These are phyloP conservation scores for Coccomyxa subellipsoidea DNA, from an alignment of 163 green algal genomes.

Conservation along the genomic window DNA sequence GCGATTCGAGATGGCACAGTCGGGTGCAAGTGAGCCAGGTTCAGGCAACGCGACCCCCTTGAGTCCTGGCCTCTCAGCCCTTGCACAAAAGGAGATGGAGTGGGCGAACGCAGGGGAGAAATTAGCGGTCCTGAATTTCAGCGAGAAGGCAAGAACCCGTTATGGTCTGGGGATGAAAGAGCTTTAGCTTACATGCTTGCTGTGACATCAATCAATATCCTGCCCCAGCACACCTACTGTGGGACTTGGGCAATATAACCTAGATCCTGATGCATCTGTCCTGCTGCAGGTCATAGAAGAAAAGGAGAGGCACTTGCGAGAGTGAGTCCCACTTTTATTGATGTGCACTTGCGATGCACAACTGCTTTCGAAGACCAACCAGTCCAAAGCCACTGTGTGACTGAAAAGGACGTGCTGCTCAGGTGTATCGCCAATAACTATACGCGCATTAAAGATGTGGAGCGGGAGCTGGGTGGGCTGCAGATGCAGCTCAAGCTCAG, in stretches of 20 bases:
- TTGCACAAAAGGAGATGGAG: not conserved
- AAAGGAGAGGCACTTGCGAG: slow-evolving; percentile 2
- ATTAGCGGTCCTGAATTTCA: slow-evolving; percentile 1
- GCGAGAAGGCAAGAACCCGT: not conserved
- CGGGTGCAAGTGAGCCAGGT: not conserved
- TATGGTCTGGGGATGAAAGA: too few species aligned
- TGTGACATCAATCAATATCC: not conserved
- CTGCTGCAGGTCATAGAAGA: slow-evolving; percentile 7
- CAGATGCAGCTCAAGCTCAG: slow-evolving; percentile 58
- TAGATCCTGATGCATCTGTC: not conserved
- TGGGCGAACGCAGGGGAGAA: slow-evolving; percentile 3
- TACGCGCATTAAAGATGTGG: slow-evolving; percentile 5
- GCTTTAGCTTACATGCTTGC: too few species aligned
- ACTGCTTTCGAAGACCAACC: not conserved
- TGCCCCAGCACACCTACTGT: too few species aligned
- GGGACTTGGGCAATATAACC: not conserved
- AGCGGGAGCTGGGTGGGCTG: slow-evolving; percentile 22
- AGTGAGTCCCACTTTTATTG: not conserved
- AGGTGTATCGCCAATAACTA: slow-evolving; percentile 9
- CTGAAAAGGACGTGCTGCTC: not conserved
- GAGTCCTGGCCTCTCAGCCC: not conserved
- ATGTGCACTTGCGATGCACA: not conserved
- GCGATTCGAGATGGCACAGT: not conserved
- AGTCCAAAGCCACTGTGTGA: not conserved
- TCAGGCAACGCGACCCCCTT: not conserved